A percentile compares a stretch with the other conserved stretches of the same genome.
Evolutionary conservation across 371 early-diverging fungal species (phyloP).

Genomic region (Mucor indicus): DNA sequence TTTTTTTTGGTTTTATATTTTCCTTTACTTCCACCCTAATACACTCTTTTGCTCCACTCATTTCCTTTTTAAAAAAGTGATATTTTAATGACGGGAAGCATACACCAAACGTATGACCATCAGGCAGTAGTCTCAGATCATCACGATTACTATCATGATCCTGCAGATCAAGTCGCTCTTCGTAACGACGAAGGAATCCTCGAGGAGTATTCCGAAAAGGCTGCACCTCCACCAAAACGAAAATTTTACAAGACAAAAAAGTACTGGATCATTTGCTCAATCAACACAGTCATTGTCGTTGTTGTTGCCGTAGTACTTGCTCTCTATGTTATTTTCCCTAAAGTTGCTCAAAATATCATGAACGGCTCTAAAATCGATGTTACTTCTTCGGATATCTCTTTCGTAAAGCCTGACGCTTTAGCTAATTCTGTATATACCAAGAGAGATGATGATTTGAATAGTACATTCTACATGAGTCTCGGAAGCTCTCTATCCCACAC

Average conservation of each 20-base stretch:
- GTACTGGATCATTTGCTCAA: constrained; percentile 58
- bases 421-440: constrained; percentile 14
- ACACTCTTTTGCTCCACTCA: too few relatives aligned
- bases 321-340: constrained; percentile 58
- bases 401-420: constrained; percentile 27
- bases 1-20: too few relatives aligned
- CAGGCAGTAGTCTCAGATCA: neutral
- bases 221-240: constrained; percentile 30
- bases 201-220: constrained; percentile 48
- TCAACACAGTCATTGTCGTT: constrained; percentile 42
- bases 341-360: constrained; percentile 56
- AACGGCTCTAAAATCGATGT: constrained; percentile 51
- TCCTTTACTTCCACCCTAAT: too few relatives aligned
- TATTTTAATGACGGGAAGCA: neutral
- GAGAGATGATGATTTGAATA: constrained; percentile 34
- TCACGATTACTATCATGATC: neutral
- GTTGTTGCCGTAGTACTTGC: constrained; percentile 48
- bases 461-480: constrained; percentile 53
- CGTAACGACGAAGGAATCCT: constrained; percentile 22
- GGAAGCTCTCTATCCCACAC: constrained; percentile 48
- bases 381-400: constrained; percentile 49
- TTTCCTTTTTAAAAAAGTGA: too few relatives aligned
- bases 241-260: constrained; percentile 55
- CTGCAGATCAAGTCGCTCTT: neutral
- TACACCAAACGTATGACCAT: neutral